These are phyloP conservation scores for Blastosporella zonata DNA, from an alignment of 1,284 basidiomycete genomes.

Conservation along the genomic window DNA sequence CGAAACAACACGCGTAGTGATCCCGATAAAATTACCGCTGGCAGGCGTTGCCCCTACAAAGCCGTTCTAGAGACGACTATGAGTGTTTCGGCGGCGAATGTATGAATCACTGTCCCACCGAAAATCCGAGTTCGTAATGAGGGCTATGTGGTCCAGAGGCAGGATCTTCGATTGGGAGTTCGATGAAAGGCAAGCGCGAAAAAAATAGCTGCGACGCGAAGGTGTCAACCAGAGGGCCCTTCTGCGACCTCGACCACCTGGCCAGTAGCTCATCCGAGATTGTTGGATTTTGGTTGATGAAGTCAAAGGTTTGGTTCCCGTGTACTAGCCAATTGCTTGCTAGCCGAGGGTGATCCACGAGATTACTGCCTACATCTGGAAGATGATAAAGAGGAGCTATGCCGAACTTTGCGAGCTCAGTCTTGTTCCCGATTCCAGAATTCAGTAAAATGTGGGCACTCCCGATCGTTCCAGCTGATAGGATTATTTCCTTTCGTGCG, in stretches of 20 bases:
- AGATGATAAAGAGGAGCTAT: conserved; percentile 34
- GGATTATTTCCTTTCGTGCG: conserved; percentile 31
- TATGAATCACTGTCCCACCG: conserved; percentile 5
- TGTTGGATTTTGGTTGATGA: conserved; percentile 16
- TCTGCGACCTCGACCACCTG: conserved; percentile 9
- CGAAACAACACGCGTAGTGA: conserved; percentile 15
- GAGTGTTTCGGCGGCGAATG: neutral
- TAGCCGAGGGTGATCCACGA: conserved; percentile 27
- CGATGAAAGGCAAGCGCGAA: conserved; percentile 6
- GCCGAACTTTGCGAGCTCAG: conserved; percentile 32
- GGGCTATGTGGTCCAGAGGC: conserved; percentile 16
- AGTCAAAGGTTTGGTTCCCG: conserved; percentile 14
- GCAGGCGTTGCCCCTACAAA: conserved; percentile 14
- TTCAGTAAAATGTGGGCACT: conserved; percentile 45
- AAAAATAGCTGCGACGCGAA: conserved; percentile 16
- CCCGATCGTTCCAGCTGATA: conserved; percentile 40
- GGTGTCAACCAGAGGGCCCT: conserved; percentile 18
- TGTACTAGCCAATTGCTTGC: conserved; percentile 23
- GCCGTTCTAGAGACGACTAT: conserved; percentile 11
- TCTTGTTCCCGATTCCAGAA: conserved; percentile 44
- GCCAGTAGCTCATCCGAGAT: conserved; percentile 15
- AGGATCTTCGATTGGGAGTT: conserved; percentile 9
- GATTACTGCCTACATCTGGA: conserved; percentile 42
- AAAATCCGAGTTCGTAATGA: conserved; percentile 19
- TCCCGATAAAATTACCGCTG: conserved; percentile 14